Percentiles rank a stretch among this genome's conserved stretches.
phyloP scores from a whole-genome alignment of 225 moss, liverwort and hornwort genomes.

The Thuidium tamariscinum region DNA sequence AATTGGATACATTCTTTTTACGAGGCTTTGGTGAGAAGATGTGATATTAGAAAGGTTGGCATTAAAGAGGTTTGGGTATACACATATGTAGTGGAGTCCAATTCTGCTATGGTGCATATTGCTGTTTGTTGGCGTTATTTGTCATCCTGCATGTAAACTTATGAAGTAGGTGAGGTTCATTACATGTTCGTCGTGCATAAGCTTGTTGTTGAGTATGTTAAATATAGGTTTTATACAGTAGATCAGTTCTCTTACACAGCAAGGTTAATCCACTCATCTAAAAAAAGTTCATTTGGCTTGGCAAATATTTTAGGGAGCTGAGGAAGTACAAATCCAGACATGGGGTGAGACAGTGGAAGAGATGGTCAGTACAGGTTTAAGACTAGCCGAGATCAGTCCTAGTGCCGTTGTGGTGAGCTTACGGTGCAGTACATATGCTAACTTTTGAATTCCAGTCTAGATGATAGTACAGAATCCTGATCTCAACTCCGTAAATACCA shows the following conservation, averaged over 20 bases:
- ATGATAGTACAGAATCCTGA: neutral
- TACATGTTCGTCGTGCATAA: neutral
- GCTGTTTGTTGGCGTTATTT: neutral
- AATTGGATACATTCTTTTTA: neutral
- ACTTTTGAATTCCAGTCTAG: neutral
- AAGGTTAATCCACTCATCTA: neutral
- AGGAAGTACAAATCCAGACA: constrained; percentile 53
- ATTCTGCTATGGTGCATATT: neutral
- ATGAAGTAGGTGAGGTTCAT: neutral
- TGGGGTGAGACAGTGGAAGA: constrained; percentile 34
- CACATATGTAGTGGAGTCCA: neutral
- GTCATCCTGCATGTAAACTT: neutral
- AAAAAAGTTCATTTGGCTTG: neutral
- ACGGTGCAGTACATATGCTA: neutral
- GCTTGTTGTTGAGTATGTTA: neutral
- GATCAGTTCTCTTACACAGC: neutral
- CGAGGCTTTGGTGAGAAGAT: neutral
- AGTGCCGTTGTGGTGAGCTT: constrained; percentile 38
- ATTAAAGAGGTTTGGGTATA: neutral
- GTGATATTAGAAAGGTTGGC: neutral
- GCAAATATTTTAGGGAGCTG: constrained; percentile 26
- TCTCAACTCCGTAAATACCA: neutral
- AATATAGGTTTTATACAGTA: neutral
- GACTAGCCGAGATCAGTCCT: constrained; percentile 25
- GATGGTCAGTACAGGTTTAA: constrained; percentile 31